Percentiles rank a stretch among this genome's conserved stretches.
Conservation (phyloP, 495 filamentous ascomycete genomes). For the Hypoxylon lienhwacheense region DNA sequence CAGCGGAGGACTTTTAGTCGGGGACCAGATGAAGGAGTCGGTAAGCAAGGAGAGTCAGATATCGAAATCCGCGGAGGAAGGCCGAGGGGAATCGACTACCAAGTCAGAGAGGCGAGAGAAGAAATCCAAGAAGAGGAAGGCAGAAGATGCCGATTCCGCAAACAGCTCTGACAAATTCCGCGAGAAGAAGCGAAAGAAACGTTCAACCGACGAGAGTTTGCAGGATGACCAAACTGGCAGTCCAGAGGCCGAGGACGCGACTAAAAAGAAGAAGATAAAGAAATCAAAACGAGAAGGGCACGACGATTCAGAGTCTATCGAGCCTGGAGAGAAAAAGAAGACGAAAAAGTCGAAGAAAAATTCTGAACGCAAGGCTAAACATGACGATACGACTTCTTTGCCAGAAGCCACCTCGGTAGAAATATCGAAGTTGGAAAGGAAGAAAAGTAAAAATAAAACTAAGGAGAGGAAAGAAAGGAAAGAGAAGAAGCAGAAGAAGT, state of each 20-base stretch:
- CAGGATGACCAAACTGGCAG: constrained; percentile 2
- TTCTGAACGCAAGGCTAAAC: constrained; percentile 8
- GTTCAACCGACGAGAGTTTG: constrained; percentile 35
- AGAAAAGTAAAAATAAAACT: constrained; percentile 51
- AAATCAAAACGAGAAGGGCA: constrained; percentile 43
- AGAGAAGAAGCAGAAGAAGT: constrained; percentile 47
- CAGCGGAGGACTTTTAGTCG: constrained; percentile 73
- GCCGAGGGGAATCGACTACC: too few species aligned
- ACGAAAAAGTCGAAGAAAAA: constrained; percentile 35
- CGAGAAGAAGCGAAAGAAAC: constrained; percentile 47
- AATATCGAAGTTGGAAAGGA: constrained; percentile 40
- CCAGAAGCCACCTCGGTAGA: constrained; percentile 26
- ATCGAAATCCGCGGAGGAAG: not conserved
- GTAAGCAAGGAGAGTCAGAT: constrained; percentile 7
- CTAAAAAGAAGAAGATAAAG: constrained; percentile 38
- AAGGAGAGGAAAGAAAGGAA: constrained; percentile 50
- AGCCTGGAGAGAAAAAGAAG: constrained; percentile 33
- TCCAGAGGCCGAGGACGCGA: constrained; percentile 37
- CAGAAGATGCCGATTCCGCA: constrained; percentile 36
- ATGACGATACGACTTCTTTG: not conserved
- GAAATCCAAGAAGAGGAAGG: constrained; percentile 50
- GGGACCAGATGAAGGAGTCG: constrained; percentile 56
- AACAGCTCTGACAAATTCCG: constrained; percentile 28
- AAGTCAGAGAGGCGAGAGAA: constrained; percentile 37
- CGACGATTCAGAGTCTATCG: constrained; percentile 26